Evolutionary conservation across 148 eudicot species (phyloP).

Genomic region (Pouteria glomerata): DNA sequence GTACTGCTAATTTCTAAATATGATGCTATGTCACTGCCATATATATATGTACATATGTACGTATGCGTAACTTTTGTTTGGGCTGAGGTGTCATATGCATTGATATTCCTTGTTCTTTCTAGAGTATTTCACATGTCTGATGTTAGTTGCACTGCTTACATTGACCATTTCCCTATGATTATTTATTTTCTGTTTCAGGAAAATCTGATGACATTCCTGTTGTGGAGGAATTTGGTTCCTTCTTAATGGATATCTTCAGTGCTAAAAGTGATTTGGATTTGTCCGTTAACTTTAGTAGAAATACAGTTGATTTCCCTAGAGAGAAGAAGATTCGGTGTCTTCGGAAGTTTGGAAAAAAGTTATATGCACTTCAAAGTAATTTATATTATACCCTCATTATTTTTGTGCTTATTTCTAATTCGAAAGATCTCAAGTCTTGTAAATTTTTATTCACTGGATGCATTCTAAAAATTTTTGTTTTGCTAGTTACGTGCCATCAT

Average conservation of each 20-base stretch:
- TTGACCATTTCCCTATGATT: background rate
- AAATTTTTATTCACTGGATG: background rate
- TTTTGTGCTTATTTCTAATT: background rate
- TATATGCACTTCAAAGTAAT: slow-evolving; percentile 64
- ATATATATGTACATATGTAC: background rate
- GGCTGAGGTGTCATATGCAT: background rate
- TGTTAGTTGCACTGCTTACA: background rate
- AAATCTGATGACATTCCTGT: slow-evolving; percentile 41
- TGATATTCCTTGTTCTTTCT: background rate
- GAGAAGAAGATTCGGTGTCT: slow-evolving; percentile 51
- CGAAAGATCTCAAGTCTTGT: background rate
- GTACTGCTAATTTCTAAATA: background rate
- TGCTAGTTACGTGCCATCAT: background rate
- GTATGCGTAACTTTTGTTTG: background rate
- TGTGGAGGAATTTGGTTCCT: slow-evolving; percentile 84
- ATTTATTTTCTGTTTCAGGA: slow-evolving; percentile 41
- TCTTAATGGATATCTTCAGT: slow-evolving; percentile 76
- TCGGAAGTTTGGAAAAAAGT: slow-evolving; percentile 58
- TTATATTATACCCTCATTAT: background rate
- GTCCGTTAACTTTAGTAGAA: slow-evolving; percentile 62
- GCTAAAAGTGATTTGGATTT: slow-evolving; percentile 78
- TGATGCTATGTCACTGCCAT: background rate
- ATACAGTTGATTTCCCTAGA: slow-evolving; percentile 30
- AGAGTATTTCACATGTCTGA: background rate
- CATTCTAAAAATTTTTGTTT: background rate